phyloP scores from a whole-genome alignment of 2,329 filamentous ascomycete genomes.

The Colletotrichum viniferum region DNA sequence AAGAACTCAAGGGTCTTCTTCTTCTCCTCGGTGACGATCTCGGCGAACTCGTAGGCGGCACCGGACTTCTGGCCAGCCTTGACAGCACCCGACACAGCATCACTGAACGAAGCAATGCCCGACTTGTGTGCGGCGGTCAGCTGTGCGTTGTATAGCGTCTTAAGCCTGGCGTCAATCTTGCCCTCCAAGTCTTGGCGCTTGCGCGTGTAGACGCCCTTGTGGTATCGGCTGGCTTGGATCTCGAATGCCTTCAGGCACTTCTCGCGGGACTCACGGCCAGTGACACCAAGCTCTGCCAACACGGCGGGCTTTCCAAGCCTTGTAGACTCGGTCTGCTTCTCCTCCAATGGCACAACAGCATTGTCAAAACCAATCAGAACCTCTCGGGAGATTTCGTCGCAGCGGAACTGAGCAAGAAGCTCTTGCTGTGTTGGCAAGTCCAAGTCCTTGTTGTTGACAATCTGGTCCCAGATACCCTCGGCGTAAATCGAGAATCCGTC shows the following conservation, averaged over 20 bases:
- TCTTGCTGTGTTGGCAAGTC: conserved; percentile 97
- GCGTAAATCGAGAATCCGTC: conserved; percentile 97
- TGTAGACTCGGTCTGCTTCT: conserved; percentile 77
- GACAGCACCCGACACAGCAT: conserved; percentile 84
- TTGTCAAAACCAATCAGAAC: conserved; percentile 85
- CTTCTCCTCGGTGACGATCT: conserved; percentile 88
- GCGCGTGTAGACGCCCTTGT: conserved; percentile 90
- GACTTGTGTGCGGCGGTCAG: conserved; percentile 87
- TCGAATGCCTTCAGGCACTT: conserved; percentile 86
- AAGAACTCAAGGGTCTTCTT: conserved; percentile 76
- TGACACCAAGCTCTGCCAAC: conserved; percentile 74
- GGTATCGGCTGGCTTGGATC: conserved; percentile 88
- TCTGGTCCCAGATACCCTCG: conserved; percentile 96
- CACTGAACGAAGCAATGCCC: conserved; percentile 82
- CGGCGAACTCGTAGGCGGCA: conserved; percentile 89
- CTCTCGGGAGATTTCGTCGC: conserved; percentile 93
- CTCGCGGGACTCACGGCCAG: conserved; percentile 73
- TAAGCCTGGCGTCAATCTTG: conserved; percentile 89
- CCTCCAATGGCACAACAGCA: conserved; percentile 82
- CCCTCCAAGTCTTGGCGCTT: conserved; percentile 84
- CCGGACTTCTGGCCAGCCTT: conserved; percentile 94
- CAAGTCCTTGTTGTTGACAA: conserved; percentile 97
- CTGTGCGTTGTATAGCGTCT: conserved; percentile 87
- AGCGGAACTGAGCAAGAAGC: conserved; percentile 93
- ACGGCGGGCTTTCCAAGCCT: conserved; percentile 76